Conservation (phyloP, 805 yeast genomes). For the Yarrowia hollandica region DNA sequence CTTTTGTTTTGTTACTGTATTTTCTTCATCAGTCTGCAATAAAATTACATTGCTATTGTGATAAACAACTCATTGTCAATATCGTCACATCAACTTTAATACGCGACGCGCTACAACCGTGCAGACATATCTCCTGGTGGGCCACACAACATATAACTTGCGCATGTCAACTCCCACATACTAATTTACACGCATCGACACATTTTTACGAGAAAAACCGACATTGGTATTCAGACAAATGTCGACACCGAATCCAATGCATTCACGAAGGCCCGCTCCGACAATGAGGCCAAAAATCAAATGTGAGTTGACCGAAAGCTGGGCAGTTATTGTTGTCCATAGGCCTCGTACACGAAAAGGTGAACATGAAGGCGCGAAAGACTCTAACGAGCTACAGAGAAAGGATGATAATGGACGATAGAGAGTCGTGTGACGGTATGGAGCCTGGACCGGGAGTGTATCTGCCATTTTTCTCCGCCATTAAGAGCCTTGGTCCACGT, state of each 20-base stretch:
- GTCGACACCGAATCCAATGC: slow-evolving; percentile 21
- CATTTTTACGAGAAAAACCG: background rate
- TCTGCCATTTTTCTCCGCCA: too few species aligned
- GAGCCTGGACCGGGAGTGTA: too few species aligned
- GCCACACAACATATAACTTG: slow-evolving; percentile 28
- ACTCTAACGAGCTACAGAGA: too few species aligned
- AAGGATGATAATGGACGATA: too few species aligned
- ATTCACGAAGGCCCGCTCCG: slow-evolving; percentile 7
- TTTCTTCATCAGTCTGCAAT: too few species aligned
- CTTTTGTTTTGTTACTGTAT: background rate
- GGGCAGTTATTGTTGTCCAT: background rate
- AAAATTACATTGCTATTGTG: slow-evolving; percentile 4
- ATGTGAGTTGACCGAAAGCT: slow-evolving; percentile 6
- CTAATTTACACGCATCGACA: slow-evolving; percentile 19
- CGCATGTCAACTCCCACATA: slow-evolving; percentile 22
- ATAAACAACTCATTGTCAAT: background rate
- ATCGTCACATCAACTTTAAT: slow-evolving; percentile 23
- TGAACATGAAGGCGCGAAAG: too few species aligned
- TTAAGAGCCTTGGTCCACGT: too few species aligned
- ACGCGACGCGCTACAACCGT: slow-evolving; percentile 26
- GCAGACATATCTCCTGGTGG: slow-evolving; percentile 27
- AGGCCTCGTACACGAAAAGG: background rate
- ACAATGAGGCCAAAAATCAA: slow-evolving; percentile 23
- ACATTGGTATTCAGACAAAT: background rate
- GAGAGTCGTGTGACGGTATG: too few species aligned